Evolutionary conservation across 768 basidiomycete species (phyloP).

Genomic region (Rhizopogon salebrosus): DNA sequence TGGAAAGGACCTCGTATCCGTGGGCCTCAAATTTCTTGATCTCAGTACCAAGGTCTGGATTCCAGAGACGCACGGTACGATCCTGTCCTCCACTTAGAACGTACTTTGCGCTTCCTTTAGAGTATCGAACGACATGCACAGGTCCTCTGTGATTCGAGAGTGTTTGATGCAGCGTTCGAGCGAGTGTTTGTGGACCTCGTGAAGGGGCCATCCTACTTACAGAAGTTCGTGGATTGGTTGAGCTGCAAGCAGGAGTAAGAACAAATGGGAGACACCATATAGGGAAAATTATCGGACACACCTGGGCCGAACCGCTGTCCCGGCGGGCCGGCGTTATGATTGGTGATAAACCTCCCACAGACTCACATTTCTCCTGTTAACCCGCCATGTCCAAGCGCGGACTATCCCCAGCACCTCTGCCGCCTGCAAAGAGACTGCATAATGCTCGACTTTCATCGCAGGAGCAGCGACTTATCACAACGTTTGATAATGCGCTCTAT

Average conservation of each 20-base stretch:
- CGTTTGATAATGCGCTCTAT: slow-evolving; percentile 56
- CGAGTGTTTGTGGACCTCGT: slow-evolving; percentile 46
- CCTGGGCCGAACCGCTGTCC: not conserved
- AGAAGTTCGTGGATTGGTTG: not conserved
- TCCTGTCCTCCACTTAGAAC: slow-evolving; percentile 93
- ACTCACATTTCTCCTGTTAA: not conserved
- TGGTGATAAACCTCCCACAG: not conserved
- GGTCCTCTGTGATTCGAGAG: slow-evolving; percentile 73
- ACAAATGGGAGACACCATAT: not conserved
- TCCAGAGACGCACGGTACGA: slow-evolving; percentile 86
- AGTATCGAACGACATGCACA: slow-evolving; percentile 88
- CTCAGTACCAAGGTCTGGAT: slow-evolving; percentile 78
- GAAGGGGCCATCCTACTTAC: slow-evolving; percentile 44
- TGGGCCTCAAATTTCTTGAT: slow-evolving; percentile 90
- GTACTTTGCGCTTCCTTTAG: slow-evolving; percentile 85
- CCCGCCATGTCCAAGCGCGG: slow-evolving; percentile 45
- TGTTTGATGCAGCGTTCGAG: slow-evolving; percentile 58
- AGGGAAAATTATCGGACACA: not conserved
- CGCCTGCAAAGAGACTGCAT: slow-evolving; percentile 54
- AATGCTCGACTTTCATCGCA: slow-evolving; percentile 7
- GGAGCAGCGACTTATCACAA: slow-evolving; percentile 19
- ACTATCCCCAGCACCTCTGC: slow-evolving; percentile 45
- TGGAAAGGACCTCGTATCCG: slow-evolving; percentile 90
- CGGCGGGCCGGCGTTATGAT: not conserved
- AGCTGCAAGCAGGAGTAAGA: not conserved